Base-by-base conservation (phyloP, 768 basidiomycete species). In the Lactifluus piperatus region DNA sequence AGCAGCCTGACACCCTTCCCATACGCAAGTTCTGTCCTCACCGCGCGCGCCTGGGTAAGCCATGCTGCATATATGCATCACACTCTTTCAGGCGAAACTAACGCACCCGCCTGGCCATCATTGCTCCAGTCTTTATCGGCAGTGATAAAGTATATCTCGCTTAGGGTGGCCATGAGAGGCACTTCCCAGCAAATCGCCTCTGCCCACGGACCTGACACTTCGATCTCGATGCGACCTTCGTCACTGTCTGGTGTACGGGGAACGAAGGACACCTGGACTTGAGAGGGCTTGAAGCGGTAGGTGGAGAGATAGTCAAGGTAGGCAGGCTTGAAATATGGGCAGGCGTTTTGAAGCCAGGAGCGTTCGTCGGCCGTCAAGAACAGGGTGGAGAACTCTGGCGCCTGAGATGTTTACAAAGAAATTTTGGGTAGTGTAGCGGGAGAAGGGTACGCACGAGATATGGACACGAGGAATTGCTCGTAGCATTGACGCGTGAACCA, bases 151-250 rank as follows among this genome's bases (percentile, higher is more conserved):
- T 91, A 95, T 20, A 84, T 82, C 70, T 99, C 93, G 67, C 90
- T 92, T 51, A 99, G 75, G 62, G 84, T 84, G 14, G 93, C 85
- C 92, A 98, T 94, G 51, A 98, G 74, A 1, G 93, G 94, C 1
- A 97, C 93, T 73, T 98, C 97, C 85, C 95, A 99, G 27, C 97
- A 74, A 58, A 98, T 95, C 7, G 89, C 80, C 64, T 94, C 90
- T 0, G 73, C 72, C 92, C 92, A 94, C 5, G 77, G 78, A 7
- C 91, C 94, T 29, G 67, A 67, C 5, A 82, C 80, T 62, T 84
- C 82, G 54, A 99, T 87, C 65, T 91, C 82, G 36, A 94, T 72
- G 36, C 73, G 70, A 4, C 93, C 94, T 48, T 65, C 64, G 54
- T 65, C 70, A 53, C 74, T 70, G 29, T 51, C 46, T 4, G 48